A percentile compares a stretch with the other conserved stretches of the same genome.
phyloP scores from a whole-genome alignment of 1,284 basidiomycete genomes.

The Ceratobasidium sp. region DNA sequence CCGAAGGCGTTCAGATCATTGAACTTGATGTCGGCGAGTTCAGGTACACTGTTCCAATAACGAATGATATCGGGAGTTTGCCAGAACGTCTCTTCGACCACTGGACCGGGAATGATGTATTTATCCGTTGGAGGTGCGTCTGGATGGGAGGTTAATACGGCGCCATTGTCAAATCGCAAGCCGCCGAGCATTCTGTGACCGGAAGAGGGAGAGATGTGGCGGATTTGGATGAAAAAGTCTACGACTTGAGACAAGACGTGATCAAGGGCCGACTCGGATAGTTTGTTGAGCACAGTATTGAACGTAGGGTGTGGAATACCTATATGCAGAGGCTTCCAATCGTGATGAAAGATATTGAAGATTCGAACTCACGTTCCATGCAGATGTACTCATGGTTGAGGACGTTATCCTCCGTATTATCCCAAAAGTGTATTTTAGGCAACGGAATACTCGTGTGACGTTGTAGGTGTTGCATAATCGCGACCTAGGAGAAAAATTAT shows the following conservation, averaged over 20 bases:
- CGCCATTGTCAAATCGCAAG: slow-evolving; percentile 4
- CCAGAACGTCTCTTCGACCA: slow-evolving; percentile 26
- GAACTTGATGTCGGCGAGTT: neutral
- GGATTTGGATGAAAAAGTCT: slow-evolving; percentile 14
- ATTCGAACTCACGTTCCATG: slow-evolving; percentile 11
- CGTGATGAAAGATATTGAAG: neutral
- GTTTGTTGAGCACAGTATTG: neutral
- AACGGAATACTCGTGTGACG: slow-evolving; percentile 1
- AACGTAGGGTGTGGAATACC: slow-evolving; percentile 13
- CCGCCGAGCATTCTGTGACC: slow-evolving; percentile 10
- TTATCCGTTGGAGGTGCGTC: slow-evolving; percentile 2
- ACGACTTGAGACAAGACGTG: neutral
- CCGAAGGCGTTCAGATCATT: neutral
- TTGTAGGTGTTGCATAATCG: slow-evolving; percentile 8
- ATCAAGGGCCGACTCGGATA: slow-evolving; percentile 11
- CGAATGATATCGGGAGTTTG: slow-evolving; percentile 4
- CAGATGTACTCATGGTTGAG: slow-evolving; percentile 12
- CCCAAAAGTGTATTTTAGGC: slow-evolving; percentile 12
- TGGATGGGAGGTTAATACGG: neutral
- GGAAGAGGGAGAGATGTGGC: slow-evolving; percentile 5
- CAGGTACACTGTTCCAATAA: neutral
- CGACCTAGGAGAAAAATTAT: neutral
- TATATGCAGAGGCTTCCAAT: neutral
- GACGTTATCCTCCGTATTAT: neutral
- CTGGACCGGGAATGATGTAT: slow-evolving; percentile 13